Evolutionary conservation across 108 stramenopile species (phyloP).

Genomic region (Nannochloropsis salina): DNA sequence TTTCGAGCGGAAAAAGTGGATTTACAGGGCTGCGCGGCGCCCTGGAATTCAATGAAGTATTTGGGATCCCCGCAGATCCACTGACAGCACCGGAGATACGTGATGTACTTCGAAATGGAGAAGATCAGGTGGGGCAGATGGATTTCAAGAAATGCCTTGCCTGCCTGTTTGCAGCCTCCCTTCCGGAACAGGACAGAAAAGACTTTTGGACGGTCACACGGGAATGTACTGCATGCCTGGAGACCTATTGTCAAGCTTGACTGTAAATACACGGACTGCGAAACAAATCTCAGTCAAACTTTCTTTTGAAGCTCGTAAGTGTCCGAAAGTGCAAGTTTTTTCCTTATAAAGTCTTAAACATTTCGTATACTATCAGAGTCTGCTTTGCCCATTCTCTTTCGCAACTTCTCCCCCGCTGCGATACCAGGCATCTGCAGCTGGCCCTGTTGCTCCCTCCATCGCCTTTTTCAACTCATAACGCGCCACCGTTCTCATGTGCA

Average conservation of each 20-base stretch:
- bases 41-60: neutral
- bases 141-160: constrained; percentile 1
- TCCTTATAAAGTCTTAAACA: too few relatives aligned
- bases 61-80: constrained; percentile 17
- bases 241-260: constrained; percentile 2
- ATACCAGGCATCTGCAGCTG: neutral
- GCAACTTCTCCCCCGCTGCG: neutral
- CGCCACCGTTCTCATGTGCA: constrained; percentile 59
- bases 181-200: neutral
- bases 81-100: neutral
- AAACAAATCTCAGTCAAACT: too few relatives aligned
- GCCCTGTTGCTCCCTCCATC: neutral
- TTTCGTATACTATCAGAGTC: neutral
- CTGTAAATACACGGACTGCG: neutral
- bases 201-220: neutral
- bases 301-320: too few relatives aligned
- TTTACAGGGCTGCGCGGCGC: neutral
- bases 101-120: neutral
- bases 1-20: neutral
- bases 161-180: neutral
- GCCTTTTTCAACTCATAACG: constrained; percentile 33
- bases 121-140: neutral
- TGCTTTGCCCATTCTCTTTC: neutral
- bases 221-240: neutral
- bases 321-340: too few relatives aligned